Conservation (phyloP, 2,329 filamentous ascomycete genomes). For the Delphinella strobiligena region DNA sequence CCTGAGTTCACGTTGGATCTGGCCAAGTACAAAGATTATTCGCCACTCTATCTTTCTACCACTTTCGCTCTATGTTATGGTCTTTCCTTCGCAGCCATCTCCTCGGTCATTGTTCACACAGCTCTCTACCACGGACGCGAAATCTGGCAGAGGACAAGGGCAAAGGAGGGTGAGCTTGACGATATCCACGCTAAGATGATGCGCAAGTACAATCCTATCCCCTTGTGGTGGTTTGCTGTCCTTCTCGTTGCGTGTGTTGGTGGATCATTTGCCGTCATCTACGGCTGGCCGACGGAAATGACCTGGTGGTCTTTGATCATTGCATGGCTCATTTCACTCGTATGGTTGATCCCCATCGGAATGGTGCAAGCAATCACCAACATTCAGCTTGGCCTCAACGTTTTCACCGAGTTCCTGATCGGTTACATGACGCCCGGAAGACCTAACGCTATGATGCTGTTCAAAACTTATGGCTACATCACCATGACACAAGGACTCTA, state of each 20-base stretch:
- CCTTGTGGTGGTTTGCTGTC: constrained; percentile 57
- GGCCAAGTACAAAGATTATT: constrained; percentile 64
- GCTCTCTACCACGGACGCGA: constrained; percentile 75
- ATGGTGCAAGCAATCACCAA: constrained; percentile 90
- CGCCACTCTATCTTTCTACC: constrained; percentile 71
- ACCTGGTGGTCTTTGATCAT: constrained; percentile 73
- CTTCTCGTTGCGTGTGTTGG: constrained; percentile 9
- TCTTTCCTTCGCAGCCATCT: constrained; percentile 72
- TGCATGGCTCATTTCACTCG: constrained; percentile 59
- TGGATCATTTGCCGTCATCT: constrained; percentile 10
- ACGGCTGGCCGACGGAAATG: constrained; percentile 60
- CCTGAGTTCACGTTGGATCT: constrained; percentile 66
- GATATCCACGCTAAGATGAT: constrained; percentile 78
- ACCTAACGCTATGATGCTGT: constrained; percentile 76
- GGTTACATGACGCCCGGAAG: constrained; percentile 73
- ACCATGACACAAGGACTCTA: constrained; percentile 60
- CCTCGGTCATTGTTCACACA: constrained; percentile 70
- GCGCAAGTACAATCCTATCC: constrained; percentile 69
- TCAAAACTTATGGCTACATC: constrained; percentile 51
- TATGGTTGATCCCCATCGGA: constrained; percentile 79
- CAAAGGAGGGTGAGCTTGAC: constrained; percentile 31
- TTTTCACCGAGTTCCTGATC: constrained; percentile 64
- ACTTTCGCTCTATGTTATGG: constrained; percentile 82
- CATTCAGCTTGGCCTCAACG: constrained; percentile 13
- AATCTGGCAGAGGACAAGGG: constrained; percentile 65